Evolutionary conservation across 352 stramenopile genomes (phyloP), one percentile per base, ranked within the genome.

Genomic region (Phytophthora sansomeana): DNA sequence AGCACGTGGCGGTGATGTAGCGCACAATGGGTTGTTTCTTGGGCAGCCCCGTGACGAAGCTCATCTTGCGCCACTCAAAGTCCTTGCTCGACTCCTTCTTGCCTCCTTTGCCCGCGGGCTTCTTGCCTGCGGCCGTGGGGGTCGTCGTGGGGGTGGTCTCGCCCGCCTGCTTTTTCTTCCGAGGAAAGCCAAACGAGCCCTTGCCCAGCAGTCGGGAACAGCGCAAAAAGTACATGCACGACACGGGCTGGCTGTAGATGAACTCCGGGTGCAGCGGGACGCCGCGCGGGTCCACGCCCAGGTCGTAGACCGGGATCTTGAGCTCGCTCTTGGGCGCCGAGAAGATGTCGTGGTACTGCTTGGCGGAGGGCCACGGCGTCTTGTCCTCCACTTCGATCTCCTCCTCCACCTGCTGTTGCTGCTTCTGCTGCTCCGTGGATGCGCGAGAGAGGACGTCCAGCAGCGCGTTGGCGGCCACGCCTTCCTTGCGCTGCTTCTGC

Each of bases 41-140:
- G 2, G 84, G 81, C 42, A 92, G 52, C 0, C 77, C 84, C n/a
- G 84, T 92, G 38, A 92, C 81, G 53, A 92, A 92, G 66, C 80
- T 90, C 84, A 91, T 92, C 54, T 92, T 92, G 58, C 84, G 81
- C 84, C 84, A 92, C 55, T 90, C 81, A 63, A 89, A 92, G 56
- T 92, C 81, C 62, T 90, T 92, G 68, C 76, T 89, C 49, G 65
- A 73, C 46, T 81, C 70, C 41, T 80, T 83, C 66, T 80, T 83
- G 43, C 57, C 52, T 16, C 43, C 54, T 62, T 69, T 72, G 3
- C 19, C 29, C 8, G 35, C 33, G 5, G 33, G 51, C 35, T 69
- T 80, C 21, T 75, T 80, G 47, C 30, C 65, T 29, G 63, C 32
- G 49, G 59, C 32, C 21, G 29, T 63, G 5, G 69, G 51, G 4